phyloP scores from a whole-genome alignment of 1,284 basidiomycete genomes.

The Polyporus tsugae region DNA sequence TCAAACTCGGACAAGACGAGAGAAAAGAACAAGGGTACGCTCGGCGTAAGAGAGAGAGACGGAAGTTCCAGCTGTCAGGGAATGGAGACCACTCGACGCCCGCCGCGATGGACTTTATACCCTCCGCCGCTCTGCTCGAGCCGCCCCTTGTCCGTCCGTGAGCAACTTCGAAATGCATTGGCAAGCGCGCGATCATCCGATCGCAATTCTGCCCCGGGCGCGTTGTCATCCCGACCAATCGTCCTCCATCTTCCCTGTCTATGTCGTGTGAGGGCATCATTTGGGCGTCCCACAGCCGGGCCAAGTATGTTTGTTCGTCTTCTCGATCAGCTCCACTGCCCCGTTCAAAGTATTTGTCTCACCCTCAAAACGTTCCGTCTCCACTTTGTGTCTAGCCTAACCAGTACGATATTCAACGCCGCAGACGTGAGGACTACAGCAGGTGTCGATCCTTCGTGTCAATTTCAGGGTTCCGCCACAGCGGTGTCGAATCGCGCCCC shows the following conservation, averaged over 20 bases:
- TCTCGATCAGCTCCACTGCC: conserved; percentile 1
- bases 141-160: not conserved
- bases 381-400: not conserved
- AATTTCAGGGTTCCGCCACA: not conserved
- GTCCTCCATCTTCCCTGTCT: not conserved
- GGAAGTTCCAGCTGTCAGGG: conserved; percentile 15
- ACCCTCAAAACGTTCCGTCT: conserved; percentile 1
- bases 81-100: conserved; percentile 2
- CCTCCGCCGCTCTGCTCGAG: not conserved
- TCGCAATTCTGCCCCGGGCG: not conserved
- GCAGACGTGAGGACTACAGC: not conserved
- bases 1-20: not conserved
- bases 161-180: too few species aligned
- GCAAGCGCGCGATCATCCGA: not conserved
- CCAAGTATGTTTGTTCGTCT: not conserved
- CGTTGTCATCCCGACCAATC: conserved; percentile 13
- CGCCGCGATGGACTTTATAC: not conserved
- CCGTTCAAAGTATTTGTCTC: not conserved
- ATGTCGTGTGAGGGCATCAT: not conserved
- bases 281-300: not conserved
- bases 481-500: not conserved
- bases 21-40: conserved; percentile 8
- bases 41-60: conserved; percentile 14
- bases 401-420: not conserved
- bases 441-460: not conserved